Conservation (phyloP, 768 basidiomycete genomes). For the Leccinum boreale region DNA sequence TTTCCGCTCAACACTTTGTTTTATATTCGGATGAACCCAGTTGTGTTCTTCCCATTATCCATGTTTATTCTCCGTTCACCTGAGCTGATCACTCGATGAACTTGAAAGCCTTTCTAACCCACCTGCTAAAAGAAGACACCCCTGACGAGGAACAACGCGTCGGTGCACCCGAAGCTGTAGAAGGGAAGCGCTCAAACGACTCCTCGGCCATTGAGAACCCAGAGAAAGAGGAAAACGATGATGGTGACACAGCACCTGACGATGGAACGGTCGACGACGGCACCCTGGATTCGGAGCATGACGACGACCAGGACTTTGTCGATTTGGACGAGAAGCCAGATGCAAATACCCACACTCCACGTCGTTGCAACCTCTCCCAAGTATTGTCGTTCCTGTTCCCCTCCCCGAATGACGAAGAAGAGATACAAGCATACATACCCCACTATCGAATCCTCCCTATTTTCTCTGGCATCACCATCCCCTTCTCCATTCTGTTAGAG, state of each 20-base stretch:
- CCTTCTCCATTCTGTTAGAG: constrained; percentile 78
- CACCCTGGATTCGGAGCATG: constrained; percentile 4
- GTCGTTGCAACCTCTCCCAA: constrained; percentile 2
- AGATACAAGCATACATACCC: constrained; percentile 40
- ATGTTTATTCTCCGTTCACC: constrained; percentile 4
- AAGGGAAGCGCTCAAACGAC: neutral
- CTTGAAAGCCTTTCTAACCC: constrained; percentile 4
- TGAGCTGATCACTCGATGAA: constrained; percentile 10
- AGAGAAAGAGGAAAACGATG: neutral
- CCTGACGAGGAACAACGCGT: constrained; percentile 17
- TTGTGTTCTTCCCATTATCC: neutral
- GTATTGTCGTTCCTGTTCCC: constrained; percentile 13
- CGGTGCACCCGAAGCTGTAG: neutral
- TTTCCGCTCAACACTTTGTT: neutral
- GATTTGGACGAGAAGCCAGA: neutral
- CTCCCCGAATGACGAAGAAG: constrained; percentile 22
- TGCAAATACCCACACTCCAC: neutral
- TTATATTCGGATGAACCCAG: neutral
- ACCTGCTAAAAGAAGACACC: constrained; percentile 7
- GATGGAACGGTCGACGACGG: neutral
- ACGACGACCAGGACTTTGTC: constrained; percentile 10
- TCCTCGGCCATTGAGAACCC: neutral
- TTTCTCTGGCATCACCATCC: constrained; percentile 63
- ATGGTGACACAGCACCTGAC: neutral
- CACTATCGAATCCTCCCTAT: constrained; percentile 65